These are phyloP conservation scores for Periconia sp. DNA, from an alignment of 2,329 filamentous ascomycete genomes.

Conservation along the genomic window DNA sequence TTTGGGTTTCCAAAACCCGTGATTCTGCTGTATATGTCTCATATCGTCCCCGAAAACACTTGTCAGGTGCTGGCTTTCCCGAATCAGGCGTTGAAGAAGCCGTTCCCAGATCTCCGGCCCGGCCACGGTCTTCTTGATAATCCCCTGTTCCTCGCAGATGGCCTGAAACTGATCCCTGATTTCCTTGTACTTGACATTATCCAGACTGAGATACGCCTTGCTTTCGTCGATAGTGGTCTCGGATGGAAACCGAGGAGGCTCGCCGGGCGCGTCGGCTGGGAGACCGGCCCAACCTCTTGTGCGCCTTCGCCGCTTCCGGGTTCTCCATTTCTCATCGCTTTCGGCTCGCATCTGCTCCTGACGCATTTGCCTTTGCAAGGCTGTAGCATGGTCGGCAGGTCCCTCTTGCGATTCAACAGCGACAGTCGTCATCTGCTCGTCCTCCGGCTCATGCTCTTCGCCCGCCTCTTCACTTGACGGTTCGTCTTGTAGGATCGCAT, in stretches of 20 bases:
- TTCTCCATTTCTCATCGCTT: slow-evolving; percentile 63
- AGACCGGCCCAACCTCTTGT: slow-evolving; percentile 69
- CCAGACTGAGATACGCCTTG: slow-evolving; percentile 68
- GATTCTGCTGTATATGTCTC: slow-evolving; percentile 51
- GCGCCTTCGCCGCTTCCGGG: slow-evolving; percentile 67
- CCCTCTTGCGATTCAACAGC: slow-evolving; percentile 8
- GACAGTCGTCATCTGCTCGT: slow-evolving; percentile 8
- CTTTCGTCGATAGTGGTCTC: slow-evolving; percentile 82
- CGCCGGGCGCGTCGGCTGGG: slow-evolving; percentile 67
- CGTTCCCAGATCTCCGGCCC: slow-evolving; percentile 74
- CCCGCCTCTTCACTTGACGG: slow-evolving; percentile 5
- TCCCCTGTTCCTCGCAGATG: slow-evolving; percentile 67
- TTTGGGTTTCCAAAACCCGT: slow-evolving; percentile 29
- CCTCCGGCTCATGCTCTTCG: slow-evolving; percentile 4
- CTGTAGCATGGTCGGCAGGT: slow-evolving; percentile 24
- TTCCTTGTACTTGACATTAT: slow-evolving; percentile 63
- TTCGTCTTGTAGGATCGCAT: slow-evolving; percentile 28
- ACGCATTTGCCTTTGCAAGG: slow-evolving; percentile 29
- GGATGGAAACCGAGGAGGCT: slow-evolving; percentile 74
- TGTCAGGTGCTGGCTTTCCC: slow-evolving; percentile 65
- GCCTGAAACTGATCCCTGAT: slow-evolving; percentile 67
- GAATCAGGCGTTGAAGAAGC: slow-evolving; percentile 67
- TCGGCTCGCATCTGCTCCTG: slow-evolving; percentile 55
- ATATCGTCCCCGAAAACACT: slow-evolving; percentile 60
- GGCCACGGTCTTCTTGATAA: slow-evolving; percentile 75